Evolutionary conservation across 179 eudicot genomes (phyloP).

Genomic region (Silene noctiflora): DNA sequence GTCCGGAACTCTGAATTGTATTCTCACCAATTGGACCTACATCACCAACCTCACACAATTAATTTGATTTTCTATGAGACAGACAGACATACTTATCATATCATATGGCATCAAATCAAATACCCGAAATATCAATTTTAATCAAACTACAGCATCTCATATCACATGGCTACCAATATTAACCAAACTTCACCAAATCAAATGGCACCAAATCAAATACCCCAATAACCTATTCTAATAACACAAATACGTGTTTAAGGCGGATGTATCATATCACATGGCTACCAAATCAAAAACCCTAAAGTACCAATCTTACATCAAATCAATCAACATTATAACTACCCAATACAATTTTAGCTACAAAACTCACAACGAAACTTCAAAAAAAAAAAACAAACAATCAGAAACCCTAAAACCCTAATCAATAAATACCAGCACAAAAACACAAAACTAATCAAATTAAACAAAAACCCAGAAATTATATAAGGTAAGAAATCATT

Average conservation of each 20-base stretch:
- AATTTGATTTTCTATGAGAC: background rate
- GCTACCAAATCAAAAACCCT: background rate
- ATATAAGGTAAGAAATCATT: background rate
- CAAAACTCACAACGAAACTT: constrained; percentile 6
- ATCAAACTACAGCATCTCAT: too few relatives aligned
- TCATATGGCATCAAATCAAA: constrained; percentile 4
- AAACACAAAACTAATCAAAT: background rate
- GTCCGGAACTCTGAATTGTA: constrained; percentile 93
- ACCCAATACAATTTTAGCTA: background rate
- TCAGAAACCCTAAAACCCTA: constrained; percentile 1
- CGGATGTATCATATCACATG: background rate
- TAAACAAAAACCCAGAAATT: constrained; percentile 3
- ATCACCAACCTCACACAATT: constrained; percentile 16
- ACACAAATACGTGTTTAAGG: too few relatives aligned
- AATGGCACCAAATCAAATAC: constrained; percentile 1
- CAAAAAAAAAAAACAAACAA: background rate
- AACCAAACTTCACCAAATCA: background rate
- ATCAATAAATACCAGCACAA: background rate
- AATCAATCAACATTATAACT: background rate
- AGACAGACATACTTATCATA: background rate
- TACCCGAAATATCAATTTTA: background rate
- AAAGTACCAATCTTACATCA: background rate
- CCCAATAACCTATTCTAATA: background rate
- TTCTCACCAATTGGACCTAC: constrained; percentile 89
- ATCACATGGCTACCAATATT: too few relatives aligned